Evolutionary conservation across 2,329 filamentous ascomycete genomes (phyloP), one percentile per base, ranked within the genome.

Genomic region (Neofusicoccum ribis): DNA sequence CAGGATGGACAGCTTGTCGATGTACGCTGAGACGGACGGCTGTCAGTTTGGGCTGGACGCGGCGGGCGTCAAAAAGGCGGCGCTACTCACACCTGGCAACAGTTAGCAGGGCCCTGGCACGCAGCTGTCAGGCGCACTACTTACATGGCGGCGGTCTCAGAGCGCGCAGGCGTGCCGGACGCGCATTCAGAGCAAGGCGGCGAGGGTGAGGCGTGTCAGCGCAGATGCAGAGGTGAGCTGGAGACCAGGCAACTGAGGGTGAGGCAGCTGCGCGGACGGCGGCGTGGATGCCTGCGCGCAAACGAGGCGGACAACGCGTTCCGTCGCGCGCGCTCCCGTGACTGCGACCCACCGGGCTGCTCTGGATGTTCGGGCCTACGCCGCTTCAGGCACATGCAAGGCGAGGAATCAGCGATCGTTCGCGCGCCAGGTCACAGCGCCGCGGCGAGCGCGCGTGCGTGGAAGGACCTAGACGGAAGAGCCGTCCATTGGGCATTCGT

Each of bases 1-100:
- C 75, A 88, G 81, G 68, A 98, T 95, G 70, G 90, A 91, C 71
- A 97, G 86, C 75, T 93, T 96, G 75, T 97, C 92, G 72, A 98
- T 93, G 77, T 88, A 90, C 70, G 93, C 91, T 91, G 51, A 5
- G 17, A 34, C 39, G 36, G n/a, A 20, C 34, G 44, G 27, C 14
- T n/a, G 50, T 64, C 39, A 64, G 61, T 37, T 43, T 41, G 17
- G 51, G 36, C 36, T 50, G 14, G 11, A 39, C 37, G 14, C 8
- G 14, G 37, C 37, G 23, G 51, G 15, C 36, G 50, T 37, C 31
- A 39, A 34, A 7, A 15, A 14, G 41, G 49, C 8, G 11, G 61
- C 41, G 27, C 36, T 27, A 64, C 63, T 59, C 17, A 64, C 63
- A 59, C 63, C 63, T 64, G 63, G 27, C 17, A 34, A 23, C 20